Evolutionary conservation across 2,329 filamentous ascomycete species (phyloP), one percentile per base, ranked within the genome.

Genomic region (Scedosporium boydii): DNA sequence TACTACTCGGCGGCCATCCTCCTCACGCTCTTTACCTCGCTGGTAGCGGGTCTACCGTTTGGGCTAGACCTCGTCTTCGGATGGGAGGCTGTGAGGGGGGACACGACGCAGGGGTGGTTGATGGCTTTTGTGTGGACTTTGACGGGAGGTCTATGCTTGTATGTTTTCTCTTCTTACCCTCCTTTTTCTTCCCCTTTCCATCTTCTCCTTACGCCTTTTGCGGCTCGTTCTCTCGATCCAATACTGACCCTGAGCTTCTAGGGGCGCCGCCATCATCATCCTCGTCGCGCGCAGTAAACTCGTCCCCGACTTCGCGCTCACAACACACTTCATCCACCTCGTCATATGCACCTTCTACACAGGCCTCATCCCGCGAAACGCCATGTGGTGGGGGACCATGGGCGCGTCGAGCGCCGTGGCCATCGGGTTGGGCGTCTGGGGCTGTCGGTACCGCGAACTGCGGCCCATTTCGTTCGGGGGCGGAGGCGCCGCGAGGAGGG

Each of bases 281-380:
- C 80, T 98, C 63, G 86, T 99, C 67, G 87, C 88, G 21, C 91
- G 95, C 65, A 95, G 89, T 58, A 98, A 98, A 74, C 88, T 98
- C 64, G 90, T 98, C 59, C 91, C 91, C 67, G 95, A 99, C 76
- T 99, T 98, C 73, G 90, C 91, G 38, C 79, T 97, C 26, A 96
- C 93, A 2, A 83, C 97, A 18, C 91, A 96, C 77, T 83, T 90
- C 72, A 78, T 96, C 51, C 90, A 96, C 73, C 83, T 96, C 61
- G 66, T 95, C 69, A 75, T 91, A 69, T 90, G 90, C 29, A 87
- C 87, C 21, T 73, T 96, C 41, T 96, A 96, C 75, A 88, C 90
- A 3, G 86, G 86, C 69, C 82, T 84, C 9, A 72, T 98, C 29
- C 95, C 95, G 1, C 80, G 82, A 9, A 87, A 93, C 73, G 76